Conservation (phyloP, 2,329 filamentous ascomycete species). For the Arachnopeziza araneosa region DNA sequence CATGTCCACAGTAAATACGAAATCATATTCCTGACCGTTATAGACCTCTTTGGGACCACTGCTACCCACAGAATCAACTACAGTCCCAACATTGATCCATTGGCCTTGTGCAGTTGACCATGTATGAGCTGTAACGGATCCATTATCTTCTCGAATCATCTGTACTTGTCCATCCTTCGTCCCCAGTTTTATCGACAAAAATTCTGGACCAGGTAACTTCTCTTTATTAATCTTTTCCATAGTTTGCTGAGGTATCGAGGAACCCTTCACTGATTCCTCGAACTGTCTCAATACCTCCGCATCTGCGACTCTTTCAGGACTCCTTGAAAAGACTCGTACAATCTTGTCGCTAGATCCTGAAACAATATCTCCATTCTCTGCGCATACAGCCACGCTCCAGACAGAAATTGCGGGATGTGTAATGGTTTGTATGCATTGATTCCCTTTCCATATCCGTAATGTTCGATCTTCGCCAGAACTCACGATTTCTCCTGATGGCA, state of each 20-base stretch:
- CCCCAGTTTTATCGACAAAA: conserved; percentile 72
- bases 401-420: conserved; percentile 96
- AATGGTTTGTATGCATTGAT: conserved; percentile 86
- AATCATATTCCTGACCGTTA: conserved; percentile 86
- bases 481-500: conserved; percentile 81
- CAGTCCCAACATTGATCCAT: conserved; percentile 89
- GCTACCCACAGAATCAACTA: conserved; percentile 83
- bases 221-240: conserved; percentile 84
- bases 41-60: conserved; percentile 72
- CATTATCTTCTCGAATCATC: conserved; percentile 79
- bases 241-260: conserved; percentile 83
- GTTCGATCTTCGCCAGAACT: conserved; percentile 95
- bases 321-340: conserved; percentile 77
- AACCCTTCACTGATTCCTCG: conserved; percentile 74
- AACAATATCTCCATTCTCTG: conserved; percentile 84
- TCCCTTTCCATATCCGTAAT: conserved; percentile 78
- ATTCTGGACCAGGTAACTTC: conserved; percentile 82
- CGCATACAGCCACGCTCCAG: conserved; percentile 82
- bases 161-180: conserved; percentile 96
- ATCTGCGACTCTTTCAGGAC: conserved; percentile 62
- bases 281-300: conserved; percentile 65
- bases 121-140: conserved; percentile 77
- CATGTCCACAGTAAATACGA: conserved; percentile 93
- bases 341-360: conserved; percentile 86
- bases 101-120: conserved; percentile 69